Base-by-base conservation (phyloP, 177 flowering plant genomes). In the Tripterygium wilfordii region DNA sequence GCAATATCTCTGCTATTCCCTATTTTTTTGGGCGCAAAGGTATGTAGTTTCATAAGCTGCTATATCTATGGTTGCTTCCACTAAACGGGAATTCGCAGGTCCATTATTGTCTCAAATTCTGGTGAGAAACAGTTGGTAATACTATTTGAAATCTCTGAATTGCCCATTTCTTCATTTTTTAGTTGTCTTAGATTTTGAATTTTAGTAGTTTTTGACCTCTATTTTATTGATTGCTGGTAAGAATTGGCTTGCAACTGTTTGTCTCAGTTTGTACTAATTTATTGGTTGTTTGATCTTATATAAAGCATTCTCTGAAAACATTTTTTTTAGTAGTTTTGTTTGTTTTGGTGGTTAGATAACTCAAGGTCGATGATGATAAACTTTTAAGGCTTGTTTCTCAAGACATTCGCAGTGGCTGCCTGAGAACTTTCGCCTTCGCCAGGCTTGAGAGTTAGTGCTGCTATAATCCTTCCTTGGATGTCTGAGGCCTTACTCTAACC, bases 391-490 rank as follows among this genome's bases (percentile, higher is more conserved):
- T 56, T 62, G 66, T 56, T 62, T 62, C 66, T 56, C 61, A 44
- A 43, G 45, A 54, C 55, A 62, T 62, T 56, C 42, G 61, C 66
- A 56, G 67, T 63, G 36, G 53, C 56, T 57, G 57, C 59, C 58
- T 54, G 16, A 60, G 49, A 17, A 54, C 59, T 54, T 60, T 60
- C 59, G 59, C 59, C 64, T 54, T 61, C 53, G 65, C 65, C 44
- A 6, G 65, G 65, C 59, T 61, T 48, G 65, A 61, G 65, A 61
- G 65, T 46, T 48, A 10, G 17, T 61, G 65, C 51, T 61, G 65
- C 46, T 49, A 27, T 27, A 4, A 57, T 59, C 51, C 57, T 59
- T 59, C 63, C 63, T 61, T 61, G 60, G 60, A 42, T 42, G 46
- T 42, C 46, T 42, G 46, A 42, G 15, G 15, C 20, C 15, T 22